Conservation (phyloP, 2,329 filamentous ascomycete genomes). For the Verruconis gallopava region DNA sequence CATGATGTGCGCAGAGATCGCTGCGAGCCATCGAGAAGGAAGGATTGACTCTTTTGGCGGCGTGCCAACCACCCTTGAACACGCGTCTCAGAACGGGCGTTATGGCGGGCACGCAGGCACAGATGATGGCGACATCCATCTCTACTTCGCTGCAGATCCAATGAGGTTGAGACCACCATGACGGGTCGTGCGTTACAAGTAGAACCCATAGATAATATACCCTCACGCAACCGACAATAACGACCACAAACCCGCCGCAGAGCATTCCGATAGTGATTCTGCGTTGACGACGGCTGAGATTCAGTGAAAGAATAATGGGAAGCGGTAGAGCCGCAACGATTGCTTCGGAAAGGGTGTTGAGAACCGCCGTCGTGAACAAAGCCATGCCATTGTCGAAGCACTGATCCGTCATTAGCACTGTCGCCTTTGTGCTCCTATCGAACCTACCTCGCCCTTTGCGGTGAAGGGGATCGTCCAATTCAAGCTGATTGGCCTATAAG, state of each 20-base stretch:
- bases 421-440: too few relatives aligned
- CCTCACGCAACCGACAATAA: slow-evolving; percentile 28
- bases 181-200: slow-evolving; percentile 28
- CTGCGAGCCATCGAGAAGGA: too few relatives aligned
- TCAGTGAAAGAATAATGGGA: slow-evolving; percentile 28
- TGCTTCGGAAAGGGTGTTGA: slow-evolving; percentile 31
- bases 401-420: too few relatives aligned
- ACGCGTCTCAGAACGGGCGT: background rate
- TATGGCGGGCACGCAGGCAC: slow-evolving; percentile 6
- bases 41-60: too few relatives aligned
- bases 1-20: too few relatives aligned
- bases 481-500: too few relatives aligned
- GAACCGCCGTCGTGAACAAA: slow-evolving; percentile 12
- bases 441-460: too few relatives aligned
- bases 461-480: too few relatives aligned
- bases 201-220: slow-evolving; percentile 33
- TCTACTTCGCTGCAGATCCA: slow-evolving; percentile 35
- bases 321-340: slow-evolving; percentile 30
- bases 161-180: slow-evolving; percentile 32
- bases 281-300: slow-evolving; percentile 29
- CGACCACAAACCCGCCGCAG: slow-evolving; percentile 29
- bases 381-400: background rate
- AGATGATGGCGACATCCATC: slow-evolving; percentile 29
- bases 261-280: slow-evolving; percentile 27
- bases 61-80: too few relatives aligned